These are phyloP conservation scores for Coriaria nepalensis DNA, from an alignment of 306 rosid genomes.

Conservation along the genomic window DNA sequence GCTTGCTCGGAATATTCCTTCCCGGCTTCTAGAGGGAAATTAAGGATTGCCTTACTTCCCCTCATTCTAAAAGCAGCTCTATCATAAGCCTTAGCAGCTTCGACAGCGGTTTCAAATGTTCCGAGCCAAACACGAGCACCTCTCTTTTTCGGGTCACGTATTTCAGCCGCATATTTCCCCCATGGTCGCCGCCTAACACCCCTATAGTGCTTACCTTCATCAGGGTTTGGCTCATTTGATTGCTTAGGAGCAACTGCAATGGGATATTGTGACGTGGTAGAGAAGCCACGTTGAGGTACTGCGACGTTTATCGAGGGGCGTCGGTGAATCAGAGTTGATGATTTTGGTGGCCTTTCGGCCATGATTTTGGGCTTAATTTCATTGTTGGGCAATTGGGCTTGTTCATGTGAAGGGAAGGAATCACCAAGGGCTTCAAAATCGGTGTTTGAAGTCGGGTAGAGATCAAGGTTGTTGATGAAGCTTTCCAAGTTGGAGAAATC, in stretches of 20 bases:
- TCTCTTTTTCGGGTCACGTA: slow-evolving; percentile 31
- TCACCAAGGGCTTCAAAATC: slow-evolving; percentile 4
- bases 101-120: slow-evolving; percentile 36
- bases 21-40: slow-evolving; percentile 35
- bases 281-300: neutral
- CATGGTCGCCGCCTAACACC: slow-evolving; percentile 41
- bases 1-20: neutral
- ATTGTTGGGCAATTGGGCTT: neutral
- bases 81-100: slow-evolving; percentile 44
- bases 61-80: slow-evolving; percentile 39
- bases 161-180: slow-evolving; percentile 48
- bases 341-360: too few species aligned
- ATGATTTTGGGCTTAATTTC: too few species aligned
- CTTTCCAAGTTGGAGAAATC: slow-evolving; percentile 31
- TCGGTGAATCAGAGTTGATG: too few species aligned
- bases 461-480: slow-evolving; percentile 21
- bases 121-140: slow-evolving; percentile 52
- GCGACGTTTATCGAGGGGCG: too few species aligned
- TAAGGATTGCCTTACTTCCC: slow-evolving; percentile 39
- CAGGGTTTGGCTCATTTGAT: neutral
- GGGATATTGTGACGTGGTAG: neutral
- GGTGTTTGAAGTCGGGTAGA: too few species aligned
- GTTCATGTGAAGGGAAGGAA: neutral
- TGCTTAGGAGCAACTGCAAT: neutral
- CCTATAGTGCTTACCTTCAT: slow-evolving; percentile 23